These are phyloP conservation scores for Apiotrichum sp. DNA, from an alignment of 1,284 basidiomycete species.

Conservation along the genomic window DNA sequence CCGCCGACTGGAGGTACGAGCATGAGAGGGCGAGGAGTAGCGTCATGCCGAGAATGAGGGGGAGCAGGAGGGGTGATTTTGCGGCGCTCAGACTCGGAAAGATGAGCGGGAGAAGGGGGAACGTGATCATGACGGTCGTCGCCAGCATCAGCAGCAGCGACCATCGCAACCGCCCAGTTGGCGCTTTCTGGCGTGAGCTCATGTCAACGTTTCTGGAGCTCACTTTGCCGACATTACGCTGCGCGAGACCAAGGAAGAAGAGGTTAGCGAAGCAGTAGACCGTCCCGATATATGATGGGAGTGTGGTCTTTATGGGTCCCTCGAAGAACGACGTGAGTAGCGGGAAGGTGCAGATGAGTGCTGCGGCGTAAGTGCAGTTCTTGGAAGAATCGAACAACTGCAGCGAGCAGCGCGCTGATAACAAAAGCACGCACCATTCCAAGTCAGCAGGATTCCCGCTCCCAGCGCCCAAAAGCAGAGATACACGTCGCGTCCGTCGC, in stretches of 20 bases:
- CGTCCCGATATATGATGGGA: slow-evolving; percentile 39
- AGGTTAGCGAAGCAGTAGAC: slow-evolving; percentile 44
- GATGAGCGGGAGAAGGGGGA: slow-evolving; percentile 38
- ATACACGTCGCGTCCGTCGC: slow-evolving; percentile 22
- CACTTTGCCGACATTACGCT: slow-evolving; percentile 37
- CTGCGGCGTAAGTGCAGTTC: slow-evolving; percentile 13
- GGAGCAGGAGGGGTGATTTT: slow-evolving; percentile 28
- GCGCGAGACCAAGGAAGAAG: slow-evolving; percentile 43
- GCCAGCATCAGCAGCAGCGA: slow-evolving; percentile 33
- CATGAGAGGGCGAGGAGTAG: slow-evolving; percentile 33
- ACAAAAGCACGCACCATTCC: slow-evolving; percentile 41
- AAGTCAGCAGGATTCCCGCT: slow-evolving; percentile 42
- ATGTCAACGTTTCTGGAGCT: slow-evolving; percentile 34
- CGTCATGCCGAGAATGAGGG: slow-evolving; percentile 28
- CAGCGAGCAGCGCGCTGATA: neutral
- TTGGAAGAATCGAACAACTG: neutral
- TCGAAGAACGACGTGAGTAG: slow-evolving; percentile 35
- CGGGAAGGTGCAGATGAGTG: slow-evolving; percentile 44
- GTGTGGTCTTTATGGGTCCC: slow-evolving; percentile 23
- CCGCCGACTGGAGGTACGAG: slow-evolving; percentile 43
- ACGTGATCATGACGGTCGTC: slow-evolving; percentile 27
- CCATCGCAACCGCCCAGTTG: slow-evolving; percentile 29
- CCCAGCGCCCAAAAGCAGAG: slow-evolving; percentile 44
- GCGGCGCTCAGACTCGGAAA: slow-evolving; percentile 24
- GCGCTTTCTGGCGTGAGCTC: slow-evolving; percentile 24